phyloP scores from a whole-genome alignment of 495 filamentous ascomycete genomes.

The Podospora didyma region DNA sequence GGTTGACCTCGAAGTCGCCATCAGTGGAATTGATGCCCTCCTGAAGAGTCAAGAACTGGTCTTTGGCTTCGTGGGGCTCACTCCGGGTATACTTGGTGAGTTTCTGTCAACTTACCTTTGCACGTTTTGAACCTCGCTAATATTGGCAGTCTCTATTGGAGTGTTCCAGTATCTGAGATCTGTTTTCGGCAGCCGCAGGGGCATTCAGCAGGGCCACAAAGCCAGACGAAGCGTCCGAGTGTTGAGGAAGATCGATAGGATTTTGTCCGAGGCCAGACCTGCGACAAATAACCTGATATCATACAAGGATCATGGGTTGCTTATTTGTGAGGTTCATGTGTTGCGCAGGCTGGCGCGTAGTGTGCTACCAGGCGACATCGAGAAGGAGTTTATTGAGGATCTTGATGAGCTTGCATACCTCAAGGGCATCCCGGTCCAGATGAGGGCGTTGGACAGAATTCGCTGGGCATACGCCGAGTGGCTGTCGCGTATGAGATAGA shows the following conservation, averaged over 20 bases:
- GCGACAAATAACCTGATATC: constrained; percentile 62
- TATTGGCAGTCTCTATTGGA: constrained; percentile 61
- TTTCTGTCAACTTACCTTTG: neutral
- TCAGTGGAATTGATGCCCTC: constrained; percentile 87
- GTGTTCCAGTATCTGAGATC: constrained; percentile 65
- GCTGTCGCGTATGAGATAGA: constrained; percentile 39
- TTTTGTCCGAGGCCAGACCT: constrained; percentile 62
- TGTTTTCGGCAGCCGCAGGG: constrained; percentile 61
- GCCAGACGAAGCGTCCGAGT: constrained; percentile 65
- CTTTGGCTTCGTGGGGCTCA: constrained; percentile 92
- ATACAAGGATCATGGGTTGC: constrained; percentile 85
- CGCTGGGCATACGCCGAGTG: constrained; percentile 83
- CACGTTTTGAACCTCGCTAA: constrained; percentile 11
- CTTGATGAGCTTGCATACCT: constrained; percentile 77
- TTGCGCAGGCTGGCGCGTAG: constrained; percentile 61
- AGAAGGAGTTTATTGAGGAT: constrained; percentile 82
- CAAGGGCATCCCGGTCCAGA: constrained; percentile 68
- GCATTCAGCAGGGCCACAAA: constrained; percentile 54
- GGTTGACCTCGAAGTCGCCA: constrained; percentile 93
- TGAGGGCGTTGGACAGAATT: constrained; percentile 73
- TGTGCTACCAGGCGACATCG: constrained; percentile 64
- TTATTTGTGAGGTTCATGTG: constrained; percentile 83
- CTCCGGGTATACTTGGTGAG: constrained; percentile 69
- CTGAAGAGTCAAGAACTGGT: constrained; percentile 95
- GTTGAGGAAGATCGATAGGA: constrained; percentile 80